phyloP scores from a whole-genome alignment of 2,329 filamentous ascomycete species.

The Pyrenophora graminea region DNA sequence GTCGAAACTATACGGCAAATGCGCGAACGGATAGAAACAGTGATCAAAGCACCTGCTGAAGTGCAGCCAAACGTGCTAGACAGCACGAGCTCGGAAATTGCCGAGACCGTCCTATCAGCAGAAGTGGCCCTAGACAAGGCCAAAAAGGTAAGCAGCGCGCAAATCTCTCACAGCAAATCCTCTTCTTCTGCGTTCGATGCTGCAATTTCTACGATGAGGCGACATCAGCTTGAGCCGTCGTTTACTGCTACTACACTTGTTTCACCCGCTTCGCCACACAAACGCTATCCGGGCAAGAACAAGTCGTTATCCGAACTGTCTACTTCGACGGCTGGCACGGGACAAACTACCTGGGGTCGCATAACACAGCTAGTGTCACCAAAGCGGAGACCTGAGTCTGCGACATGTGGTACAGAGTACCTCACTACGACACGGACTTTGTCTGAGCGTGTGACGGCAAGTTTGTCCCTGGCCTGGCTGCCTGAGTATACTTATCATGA shows the following conservation, averaged over 20 bases:
- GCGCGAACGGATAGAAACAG: slow-evolving; percentile 39
- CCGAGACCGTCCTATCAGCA: slow-evolving; percentile 39
- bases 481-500: slow-evolving; percentile 32
- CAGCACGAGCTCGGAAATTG: slow-evolving; percentile 40
- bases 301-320: slow-evolving; percentile 29
- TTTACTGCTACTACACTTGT: slow-evolving; percentile 31
- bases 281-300: slow-evolving; percentile 12
- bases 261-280: slow-evolving; percentile 18
- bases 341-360: slow-evolving; percentile 31
- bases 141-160: slow-evolving; percentile 44
- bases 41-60: slow-evolving; percentile 38
- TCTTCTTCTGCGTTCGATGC: slow-evolving; percentile 28
- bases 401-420: slow-evolving; percentile 23
- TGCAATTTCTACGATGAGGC: slow-evolving; percentile 26
- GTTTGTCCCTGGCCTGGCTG: slow-evolving; percentile 36
- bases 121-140: slow-evolving; percentile 43
- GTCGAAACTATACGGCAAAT: slow-evolving; percentile 41
- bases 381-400: slow-evolving; percentile 22
- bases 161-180: slow-evolving; percentile 29
- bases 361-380: slow-evolving; percentile 30
- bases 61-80: slow-evolving; percentile 39
- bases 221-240: slow-evolving; percentile 23
- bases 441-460: slow-evolving; percentile 31
- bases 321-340: slow-evolving; percentile 27
- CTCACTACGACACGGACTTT: slow-evolving; percentile 12